phyloP scores from a whole-genome alignment of 1,284 basidiomycete genomes.

The Ustilago cynodontis region DNA sequence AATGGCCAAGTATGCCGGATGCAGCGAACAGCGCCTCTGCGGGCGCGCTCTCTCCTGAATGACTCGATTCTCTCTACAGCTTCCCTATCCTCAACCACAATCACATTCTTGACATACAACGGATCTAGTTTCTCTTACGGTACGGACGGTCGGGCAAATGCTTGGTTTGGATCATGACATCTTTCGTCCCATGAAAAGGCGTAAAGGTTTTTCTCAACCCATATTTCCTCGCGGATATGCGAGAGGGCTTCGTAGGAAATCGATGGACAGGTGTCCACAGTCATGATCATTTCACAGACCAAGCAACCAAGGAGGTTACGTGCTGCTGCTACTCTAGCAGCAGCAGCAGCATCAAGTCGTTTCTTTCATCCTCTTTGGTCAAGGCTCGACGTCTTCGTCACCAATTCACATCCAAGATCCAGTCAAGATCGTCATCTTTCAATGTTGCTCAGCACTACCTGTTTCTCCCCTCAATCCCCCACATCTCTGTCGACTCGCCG shows the following conservation, averaged over 20 bases:
- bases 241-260: constrained; percentile 57
- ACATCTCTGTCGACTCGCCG: not conserved
- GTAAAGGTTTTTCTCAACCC: constrained; percentile 20
- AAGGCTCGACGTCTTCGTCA: constrained; percentile 4
- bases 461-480: not conserved
- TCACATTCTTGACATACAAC: constrained; percentile 28
- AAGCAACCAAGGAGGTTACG: constrained; percentile 37
- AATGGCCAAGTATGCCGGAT: not conserved
- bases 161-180: constrained; percentile 33
- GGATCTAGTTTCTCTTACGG: constrained; percentile 27
- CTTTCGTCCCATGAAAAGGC: constrained; percentile 19
- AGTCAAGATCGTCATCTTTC: not conserved
- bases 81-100: not conserved
- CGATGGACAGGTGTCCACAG: constrained; percentile 41
- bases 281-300: constrained; percentile 30
- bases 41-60: not conserved
- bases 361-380: constrained; percentile 20
- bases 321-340: constrained; percentile 11
- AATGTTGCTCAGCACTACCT: not conserved
- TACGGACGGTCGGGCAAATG: constrained; percentile 38
- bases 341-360: constrained; percentile 6
- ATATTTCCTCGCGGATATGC: constrained; percentile 55
- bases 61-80: constrained; percentile 8
- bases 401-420: constrained; percentile 1
- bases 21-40: too few species aligned